Percentiles rank a stretch among this genome's conserved stretches.
Conservation (phyloP, 495 filamentous ascomycete genomes). For the Annulohypoxylon bovei region DNA sequence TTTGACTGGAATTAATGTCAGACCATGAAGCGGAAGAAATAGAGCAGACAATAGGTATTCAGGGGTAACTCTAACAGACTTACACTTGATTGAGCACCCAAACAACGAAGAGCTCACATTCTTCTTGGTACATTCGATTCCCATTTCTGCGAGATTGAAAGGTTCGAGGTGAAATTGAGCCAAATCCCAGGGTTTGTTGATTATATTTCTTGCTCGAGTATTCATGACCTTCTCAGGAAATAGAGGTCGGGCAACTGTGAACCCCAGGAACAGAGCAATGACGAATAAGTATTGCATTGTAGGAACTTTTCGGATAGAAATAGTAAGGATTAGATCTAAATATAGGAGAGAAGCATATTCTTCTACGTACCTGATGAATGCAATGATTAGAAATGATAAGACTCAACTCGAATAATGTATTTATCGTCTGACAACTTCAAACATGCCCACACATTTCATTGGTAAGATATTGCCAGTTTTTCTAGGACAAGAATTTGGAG, state of each 20-base stretch:
- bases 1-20: slow-evolving; percentile 37
- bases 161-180: slow-evolving; percentile 42
- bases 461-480: neutral
- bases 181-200: slow-evolving; percentile 1
- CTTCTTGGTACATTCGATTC: slow-evolving; percentile 36
- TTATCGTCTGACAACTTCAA: neutral
- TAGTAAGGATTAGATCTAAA: neutral
- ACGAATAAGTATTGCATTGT: slow-evolving; percentile 2
- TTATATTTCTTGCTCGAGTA: neutral
- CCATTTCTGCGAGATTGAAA: slow-evolving; percentile 39
- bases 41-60: no score
- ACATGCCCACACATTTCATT: neutral
- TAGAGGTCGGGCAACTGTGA: neutral
- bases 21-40: neutral
- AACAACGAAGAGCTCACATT: slow-evolving; percentile 10
- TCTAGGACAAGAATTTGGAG: neutral
- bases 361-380: neutral
- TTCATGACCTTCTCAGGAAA: neutral
- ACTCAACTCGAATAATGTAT: no score
- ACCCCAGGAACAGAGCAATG: neutral
- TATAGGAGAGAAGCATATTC: neutral
- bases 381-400: neutral
- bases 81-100: slow-evolving; percentile 42
- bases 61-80: neutral
- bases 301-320: neutral